A percentile compares a stretch with the other conserved stretches of the same genome.
Conservation (phyloP, 179 eudicot species). For the Vitellaria paradoxa region DNA sequence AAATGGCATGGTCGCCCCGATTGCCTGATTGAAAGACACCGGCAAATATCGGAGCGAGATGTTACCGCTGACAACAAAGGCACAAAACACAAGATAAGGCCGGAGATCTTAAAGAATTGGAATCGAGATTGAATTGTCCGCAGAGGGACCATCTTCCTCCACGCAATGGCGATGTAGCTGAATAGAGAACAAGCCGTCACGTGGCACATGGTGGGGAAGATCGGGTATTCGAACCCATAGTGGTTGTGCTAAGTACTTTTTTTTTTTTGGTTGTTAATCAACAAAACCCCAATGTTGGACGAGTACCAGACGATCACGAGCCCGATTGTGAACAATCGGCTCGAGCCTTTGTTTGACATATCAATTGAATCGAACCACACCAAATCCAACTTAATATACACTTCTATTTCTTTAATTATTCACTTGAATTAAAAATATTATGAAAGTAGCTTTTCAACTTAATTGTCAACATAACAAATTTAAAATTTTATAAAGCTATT, state of each 20-base stretch:
- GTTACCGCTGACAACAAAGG: conserved; percentile 89
- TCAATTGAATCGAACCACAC: no score
- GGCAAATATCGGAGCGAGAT: conserved; percentile 71
- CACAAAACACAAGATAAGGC: conserved; percentile 85
- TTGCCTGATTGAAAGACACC: conserved; percentile 93
- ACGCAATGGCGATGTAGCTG: conserved; percentile 73
- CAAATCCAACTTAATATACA: no score
- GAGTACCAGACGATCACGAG: conserved; percentile 9
- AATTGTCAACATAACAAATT: no score
- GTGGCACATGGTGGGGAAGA: conserved; percentile 93
- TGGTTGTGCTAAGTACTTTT: conserved; percentile 60
- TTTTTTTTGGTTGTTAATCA: no score
- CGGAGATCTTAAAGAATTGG: conserved; percentile 61
- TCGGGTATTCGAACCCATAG: conserved; percentile 78
- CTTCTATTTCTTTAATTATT: no score
- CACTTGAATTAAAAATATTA: no score
- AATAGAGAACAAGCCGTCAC: conserved; percentile 87
- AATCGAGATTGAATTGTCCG: conserved; percentile 68
- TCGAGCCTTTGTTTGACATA: no score
- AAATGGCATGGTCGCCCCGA: conserved; percentile 95
- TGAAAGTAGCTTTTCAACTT: no score
- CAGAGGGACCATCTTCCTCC: conserved; percentile 60
- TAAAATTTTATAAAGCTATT: no score
- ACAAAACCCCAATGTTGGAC: conserved; percentile 11
- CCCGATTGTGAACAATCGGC: background rate